Conservation (phyloP, 371 early-diverging fungal genomes). For the Thermomucor indicae-seudaticae region DNA sequence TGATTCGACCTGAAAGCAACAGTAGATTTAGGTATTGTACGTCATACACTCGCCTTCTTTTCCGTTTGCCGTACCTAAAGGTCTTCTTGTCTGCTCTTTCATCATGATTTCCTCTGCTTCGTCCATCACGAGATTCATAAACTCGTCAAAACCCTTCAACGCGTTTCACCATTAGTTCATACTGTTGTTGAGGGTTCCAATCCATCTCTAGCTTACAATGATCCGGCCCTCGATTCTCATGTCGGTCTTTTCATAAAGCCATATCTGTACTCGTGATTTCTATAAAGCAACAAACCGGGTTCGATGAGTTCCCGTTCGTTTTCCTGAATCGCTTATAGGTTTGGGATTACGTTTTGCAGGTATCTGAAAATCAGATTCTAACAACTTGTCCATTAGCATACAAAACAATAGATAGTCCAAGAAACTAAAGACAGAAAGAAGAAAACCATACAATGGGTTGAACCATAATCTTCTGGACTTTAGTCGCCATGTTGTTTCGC, state of each 20-base stretch:
- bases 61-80: constrained; percentile 3
- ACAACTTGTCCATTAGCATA: too few species aligned
- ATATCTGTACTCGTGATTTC: constrained; percentile 88
- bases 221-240: constrained; percentile 90
- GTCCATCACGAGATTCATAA: constrained; percentile 94
- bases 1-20: constrained; percentile 68
- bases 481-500: constrained; percentile 60
- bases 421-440: constrained; percentile 5
- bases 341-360: constrained; percentile 66
- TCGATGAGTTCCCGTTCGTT: not conserved
- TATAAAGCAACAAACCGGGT: constrained; percentile 21
- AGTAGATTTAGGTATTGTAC: not conserved
- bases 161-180: constrained; percentile 3
- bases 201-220: constrained; percentile 64
- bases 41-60: not conserved
- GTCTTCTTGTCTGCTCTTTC: constrained; percentile 43
- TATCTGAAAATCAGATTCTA: constrained; percentile 94
- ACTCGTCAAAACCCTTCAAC: constrained; percentile 93
- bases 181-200: too few species aligned
- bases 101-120: constrained; percentile 79
- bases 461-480: constrained; percentile 94
- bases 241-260: constrained; percentile 88
- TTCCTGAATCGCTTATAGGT: not conserved
- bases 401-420: too few species aligned
- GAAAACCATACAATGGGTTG: constrained; percentile 83